These are phyloP conservation scores for Arachnomyces sp. DNA, from an alignment of 2,329 filamentous ascomycete genomes.

Conservation along the genomic window DNA sequence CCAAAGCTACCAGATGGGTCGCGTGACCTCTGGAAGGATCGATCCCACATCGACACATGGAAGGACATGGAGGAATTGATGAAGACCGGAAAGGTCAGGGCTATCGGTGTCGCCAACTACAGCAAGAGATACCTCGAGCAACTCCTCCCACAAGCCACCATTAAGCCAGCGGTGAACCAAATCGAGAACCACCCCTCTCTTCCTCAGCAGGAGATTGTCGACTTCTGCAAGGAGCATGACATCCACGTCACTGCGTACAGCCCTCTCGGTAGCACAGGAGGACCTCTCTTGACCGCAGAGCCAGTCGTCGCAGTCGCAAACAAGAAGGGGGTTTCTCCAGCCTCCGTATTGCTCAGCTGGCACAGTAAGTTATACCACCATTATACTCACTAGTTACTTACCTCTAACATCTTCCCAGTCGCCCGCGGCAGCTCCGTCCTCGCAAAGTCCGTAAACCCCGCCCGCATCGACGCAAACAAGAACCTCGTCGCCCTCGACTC, in stretches of 20 bases:
- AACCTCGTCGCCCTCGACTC: conserved; percentile 31
- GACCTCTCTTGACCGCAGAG: conserved; percentile 34
- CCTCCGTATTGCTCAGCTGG: conserved; percentile 36
- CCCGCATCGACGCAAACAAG: conserved; percentile 34
- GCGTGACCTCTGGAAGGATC: conserved; percentile 61
- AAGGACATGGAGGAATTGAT: conserved; percentile 57
- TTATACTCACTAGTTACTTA: background rate
- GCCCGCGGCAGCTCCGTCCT: conserved; percentile 13
- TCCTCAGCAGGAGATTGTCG: conserved; percentile 45
- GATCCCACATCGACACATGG: conserved; percentile 70
- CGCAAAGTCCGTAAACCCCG: conserved; percentile 22
- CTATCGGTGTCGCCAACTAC: conserved; percentile 55
- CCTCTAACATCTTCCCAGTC: conserved; percentile 3
- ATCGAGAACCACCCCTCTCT: conserved; percentile 71
- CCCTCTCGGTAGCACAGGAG: conserved; percentile 34
- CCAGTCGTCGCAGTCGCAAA: conserved; percentile 35
- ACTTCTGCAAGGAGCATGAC: conserved; percentile 42
- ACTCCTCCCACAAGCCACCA: conserved; percentile 48
- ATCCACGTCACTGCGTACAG: conserved; percentile 47
- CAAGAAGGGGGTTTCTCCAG: conserved; percentile 30
- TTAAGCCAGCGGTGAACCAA: conserved; percentile 65
- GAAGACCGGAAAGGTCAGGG: conserved; percentile 44
- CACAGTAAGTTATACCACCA: conserved; percentile 25
- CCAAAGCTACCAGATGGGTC: conserved; percentile 65
- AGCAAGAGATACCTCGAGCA: conserved; percentile 46